Percentiles rank a stretch among this genome's conserved stretches.
Evolutionary conservation across 192 early-diverging fungal species (phyloP).

Genomic region (Linnemannia elongata): DNA sequence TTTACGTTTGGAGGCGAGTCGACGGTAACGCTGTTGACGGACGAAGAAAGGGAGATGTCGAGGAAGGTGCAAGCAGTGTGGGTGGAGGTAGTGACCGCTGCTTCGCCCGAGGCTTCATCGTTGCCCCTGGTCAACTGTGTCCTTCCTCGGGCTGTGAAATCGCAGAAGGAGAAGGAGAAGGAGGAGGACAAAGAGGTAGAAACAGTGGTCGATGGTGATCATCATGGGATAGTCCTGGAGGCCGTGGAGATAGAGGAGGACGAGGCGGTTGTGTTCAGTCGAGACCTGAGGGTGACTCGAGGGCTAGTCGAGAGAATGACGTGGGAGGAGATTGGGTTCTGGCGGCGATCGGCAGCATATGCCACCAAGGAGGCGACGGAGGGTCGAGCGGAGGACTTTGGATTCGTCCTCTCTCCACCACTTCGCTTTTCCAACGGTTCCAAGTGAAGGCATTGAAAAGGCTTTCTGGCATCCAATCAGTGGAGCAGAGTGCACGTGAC

Average conservation of each 20-base stretch:
- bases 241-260: background rate
- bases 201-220: background rate
- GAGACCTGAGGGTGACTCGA: background rate
- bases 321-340: background rate
- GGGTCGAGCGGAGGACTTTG: background rate
- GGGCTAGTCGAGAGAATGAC: background rate
- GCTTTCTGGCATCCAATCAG: background rate
- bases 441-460: background rate
- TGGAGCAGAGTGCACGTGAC: background rate
- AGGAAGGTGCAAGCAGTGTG: slow-evolving; percentile 10
- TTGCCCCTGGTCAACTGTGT: slow-evolving; percentile 1
- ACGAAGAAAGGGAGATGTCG: background rate
- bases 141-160: slow-evolving; percentile 17
- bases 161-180: slow-evolving; percentile 21
- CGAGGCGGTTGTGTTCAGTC: slow-evolving; percentile 24
- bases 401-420: background rate
- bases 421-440: background rate
- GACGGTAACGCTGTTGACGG: background rate
- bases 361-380: background rate
- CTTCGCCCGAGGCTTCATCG: background rate
- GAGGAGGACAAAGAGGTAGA: background rate
- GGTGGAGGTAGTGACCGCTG: slow-evolving; percentile 8
- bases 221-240: background rate
- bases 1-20: background rate
- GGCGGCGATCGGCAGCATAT: background rate